phyloP scores from a whole-genome alignment of 2,329 filamentous ascomycete species.

The Lecanicillium sp. region DNA sequence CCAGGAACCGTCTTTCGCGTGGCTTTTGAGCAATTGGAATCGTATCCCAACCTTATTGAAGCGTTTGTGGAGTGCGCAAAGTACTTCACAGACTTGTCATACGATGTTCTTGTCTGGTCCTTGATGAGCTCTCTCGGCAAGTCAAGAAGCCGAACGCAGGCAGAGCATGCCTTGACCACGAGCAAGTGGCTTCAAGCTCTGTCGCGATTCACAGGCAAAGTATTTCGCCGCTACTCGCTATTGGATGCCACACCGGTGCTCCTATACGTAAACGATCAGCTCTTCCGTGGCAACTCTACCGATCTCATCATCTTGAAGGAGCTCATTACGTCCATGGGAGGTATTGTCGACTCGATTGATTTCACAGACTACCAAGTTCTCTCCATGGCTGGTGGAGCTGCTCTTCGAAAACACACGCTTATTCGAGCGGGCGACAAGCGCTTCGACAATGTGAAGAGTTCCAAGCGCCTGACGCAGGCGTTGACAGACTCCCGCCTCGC shows the following conservation, averaged over 20 bases:
- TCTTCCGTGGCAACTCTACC: conserved; percentile 74
- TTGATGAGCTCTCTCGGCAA: conserved; percentile 68
- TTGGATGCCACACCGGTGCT: conserved; percentile 81
- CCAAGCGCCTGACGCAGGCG: conserved; percentile 71
- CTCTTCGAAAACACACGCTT: conserved; percentile 72
- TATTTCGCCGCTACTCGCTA: conserved; percentile 77
- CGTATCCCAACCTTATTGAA: conserved; percentile 90
- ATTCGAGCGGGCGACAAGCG: conserved; percentile 75
- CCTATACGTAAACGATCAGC: conserved; percentile 81
- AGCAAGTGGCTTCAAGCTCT: conserved; percentile 89
- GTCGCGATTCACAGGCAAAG: conserved; percentile 82
- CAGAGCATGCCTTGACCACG: conserved; percentile 61
- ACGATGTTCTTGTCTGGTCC: conserved; percentile 90
- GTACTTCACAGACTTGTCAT: conserved; percentile 87
- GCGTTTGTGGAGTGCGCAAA: conserved; percentile 90
- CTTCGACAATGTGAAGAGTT: conserved; percentile 65
- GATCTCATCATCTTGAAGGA: conserved; percentile 90
- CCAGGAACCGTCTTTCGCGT: conserved; percentile 88
- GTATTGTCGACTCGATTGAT: conserved; percentile 77
- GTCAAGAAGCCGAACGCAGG: conserved; percentile 54
- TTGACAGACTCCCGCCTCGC: conserved; percentile 72
- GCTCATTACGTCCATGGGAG: conserved; percentile 86
- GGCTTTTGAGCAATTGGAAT: conserved; percentile 83
- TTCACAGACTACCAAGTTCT: conserved; percentile 84
- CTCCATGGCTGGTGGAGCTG: conserved; percentile 79